phyloP scores from a whole-genome alignment of 176 grass and related monocot genomes.

The Triticum timopheevii region DNA sequence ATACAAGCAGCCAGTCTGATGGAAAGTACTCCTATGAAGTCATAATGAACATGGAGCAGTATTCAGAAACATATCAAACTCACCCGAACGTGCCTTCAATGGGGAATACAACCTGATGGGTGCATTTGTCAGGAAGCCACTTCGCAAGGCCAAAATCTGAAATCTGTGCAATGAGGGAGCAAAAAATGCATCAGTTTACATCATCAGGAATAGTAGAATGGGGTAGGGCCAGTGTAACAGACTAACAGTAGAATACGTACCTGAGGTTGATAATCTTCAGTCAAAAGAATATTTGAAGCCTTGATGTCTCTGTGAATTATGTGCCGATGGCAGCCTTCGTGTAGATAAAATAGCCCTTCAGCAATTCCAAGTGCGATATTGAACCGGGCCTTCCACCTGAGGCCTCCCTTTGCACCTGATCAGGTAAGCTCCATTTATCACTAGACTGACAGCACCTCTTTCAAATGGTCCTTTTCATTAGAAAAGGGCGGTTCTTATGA shows the following conservation, averaged over 20 bases:
- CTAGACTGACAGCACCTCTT: constrained; percentile 18
- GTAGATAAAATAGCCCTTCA: constrained; percentile 91
- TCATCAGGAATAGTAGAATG: neutral
- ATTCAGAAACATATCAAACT: constrained; percentile 23
- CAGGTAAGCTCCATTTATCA: constrained; percentile 37
- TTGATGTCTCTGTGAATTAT: constrained; percentile 99
- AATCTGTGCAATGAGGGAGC: constrained; percentile 50
- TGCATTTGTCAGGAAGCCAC: constrained; percentile 91
- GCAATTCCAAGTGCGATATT: constrained; percentile 80
- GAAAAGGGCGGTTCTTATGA: neutral
- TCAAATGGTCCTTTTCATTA: neutral
- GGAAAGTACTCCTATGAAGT: constrained; percentile 16
- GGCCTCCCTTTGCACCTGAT: constrained; percentile 75
- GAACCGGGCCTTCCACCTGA: constrained; percentile 84
- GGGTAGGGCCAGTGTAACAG: neutral
- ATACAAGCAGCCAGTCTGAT: neutral
- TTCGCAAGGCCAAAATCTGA: constrained; percentile 99
- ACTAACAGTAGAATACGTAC: constrained; percentile 34
- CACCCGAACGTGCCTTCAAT: constrained; percentile 99
- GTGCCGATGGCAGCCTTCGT: constrained; percentile 87
- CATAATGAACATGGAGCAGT: constrained; percentile 3
- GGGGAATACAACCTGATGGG: constrained; percentile 87
- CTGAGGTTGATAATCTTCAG: constrained; percentile 94
- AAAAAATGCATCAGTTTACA: constrained; percentile 15
- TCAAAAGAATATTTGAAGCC: constrained; percentile 97